Evolutionary conservation across 257 asterid species (phyloP), one percentile per base, ranked within the genome.

Genomic region (Solanum megistacrolobum): DNA sequence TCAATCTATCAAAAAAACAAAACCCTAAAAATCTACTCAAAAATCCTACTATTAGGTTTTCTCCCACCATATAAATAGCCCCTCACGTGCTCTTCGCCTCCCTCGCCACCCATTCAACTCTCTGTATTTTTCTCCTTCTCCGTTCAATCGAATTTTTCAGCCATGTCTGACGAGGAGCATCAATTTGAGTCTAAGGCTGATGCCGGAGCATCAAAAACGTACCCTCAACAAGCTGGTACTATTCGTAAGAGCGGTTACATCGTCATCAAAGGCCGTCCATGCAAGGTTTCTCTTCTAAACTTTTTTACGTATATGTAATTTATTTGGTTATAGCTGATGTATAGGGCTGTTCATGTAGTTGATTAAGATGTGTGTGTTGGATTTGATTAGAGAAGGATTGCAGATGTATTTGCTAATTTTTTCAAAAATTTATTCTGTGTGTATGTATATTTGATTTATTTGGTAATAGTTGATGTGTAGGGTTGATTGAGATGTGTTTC

Each of bases 141-240:
- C 6, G 14, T 78, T 2, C 16, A 41, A 79, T 48, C 20, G 13
- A 46, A 27, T 46, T 4, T 46, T 2, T 82, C 41, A 52, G 85
- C 25, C 60, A 91, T 91, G 93, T 91, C 93, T 88, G 93, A 91
- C 91, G 93, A 91, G 87, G 93, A 91, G 87, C 93, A 91, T 31
- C 93, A 91, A 7, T 91, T 91, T 21, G 93, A 91, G 73, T 89
- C 93, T 3, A 91, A 89, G 90, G 93, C 91, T 20, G 93, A 91
- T 87, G 93, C 93, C 72, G 93, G 93, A 83, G 93, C 93, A 74
- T 91, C 93, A 43, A 91, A 91, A 87, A 91, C 93, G 29, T 91
- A 32, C 68, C 93, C 93, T 87, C 93, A 91, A 83, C 93, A 91
- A 68, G 93, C 93, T 74, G 93, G 93, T 71, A 88, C 92, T 10